Evolutionary conservation across 1,284 basidiomycete species (phyloP).

Genomic region (Ganoderma lingzhi): DNA sequence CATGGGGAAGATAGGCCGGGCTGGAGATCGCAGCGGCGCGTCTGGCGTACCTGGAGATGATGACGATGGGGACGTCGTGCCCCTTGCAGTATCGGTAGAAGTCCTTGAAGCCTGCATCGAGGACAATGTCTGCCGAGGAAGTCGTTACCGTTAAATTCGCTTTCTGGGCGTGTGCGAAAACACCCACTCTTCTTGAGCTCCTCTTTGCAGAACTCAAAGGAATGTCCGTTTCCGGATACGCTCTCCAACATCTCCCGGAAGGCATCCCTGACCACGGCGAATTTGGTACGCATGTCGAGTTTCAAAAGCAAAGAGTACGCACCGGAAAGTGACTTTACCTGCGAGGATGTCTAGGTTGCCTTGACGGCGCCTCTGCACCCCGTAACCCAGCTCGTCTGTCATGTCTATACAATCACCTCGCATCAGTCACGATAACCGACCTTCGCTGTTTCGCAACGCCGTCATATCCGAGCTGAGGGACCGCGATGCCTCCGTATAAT

Average conservation of each 20-base stretch:
- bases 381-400: conserved; percentile 83
- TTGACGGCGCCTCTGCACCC: conserved; percentile 69
- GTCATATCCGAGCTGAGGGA: not conserved
- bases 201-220: conserved; percentile 85
- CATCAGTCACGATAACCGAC: not conserved
- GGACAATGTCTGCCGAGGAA: conserved; percentile 69
- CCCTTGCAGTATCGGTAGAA: conserved; percentile 86
- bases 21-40: not conserved
- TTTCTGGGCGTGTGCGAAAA: not conserved
- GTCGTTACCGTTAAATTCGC: not conserved
- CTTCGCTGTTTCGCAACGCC: not conserved
- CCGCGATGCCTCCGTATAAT: not conserved
- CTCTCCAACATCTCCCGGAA: conserved; percentile 85
- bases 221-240: conserved; percentile 67
- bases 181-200: conserved; percentile 57
- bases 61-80: conserved; percentile 85
- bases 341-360: conserved; percentile 78
- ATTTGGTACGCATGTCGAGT: not conserved
- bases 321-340: conserved; percentile 79
- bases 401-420: conserved; percentile 57
- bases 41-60: conserved; percentile 83
- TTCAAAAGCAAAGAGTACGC: conserved; percentile 27
- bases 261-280: conserved; percentile 61
- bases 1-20: not conserved
- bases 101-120: conserved; percentile 88